Base-by-base conservation (phyloP, 768 basidiomycete genomes). In the Cystobasidium onofrii region DNA sequence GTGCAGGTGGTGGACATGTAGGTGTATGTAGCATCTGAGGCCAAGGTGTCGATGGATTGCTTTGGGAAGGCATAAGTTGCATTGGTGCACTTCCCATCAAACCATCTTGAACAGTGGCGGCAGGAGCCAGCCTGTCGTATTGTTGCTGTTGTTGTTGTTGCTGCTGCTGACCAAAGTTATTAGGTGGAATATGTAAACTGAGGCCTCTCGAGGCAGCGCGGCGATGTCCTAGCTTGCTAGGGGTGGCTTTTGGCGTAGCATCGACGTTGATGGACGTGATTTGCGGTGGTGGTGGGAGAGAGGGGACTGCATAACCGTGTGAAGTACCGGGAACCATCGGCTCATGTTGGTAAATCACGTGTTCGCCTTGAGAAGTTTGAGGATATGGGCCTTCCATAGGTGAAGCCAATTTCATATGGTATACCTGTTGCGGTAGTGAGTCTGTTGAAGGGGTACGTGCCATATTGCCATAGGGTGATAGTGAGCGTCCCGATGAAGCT, bases 21-120 rank as follows among this genome's bases (percentile, higher is more conserved):
- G 78, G 78, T 12, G 78, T 78, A 55, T 78, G 78, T 17, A 64
- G 73, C 61, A 64, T 64, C 39, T 64, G 73, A 36, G 61, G 73
- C 73, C 73, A 64, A 18, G 62, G 44, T 20, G 44, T 63, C 15
- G 62, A 23, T 29, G 43, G 62, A 25, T 73, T 65, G 52, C 57
- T 60, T 23, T 60, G 50, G 72, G 10, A 44, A 27, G 31, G 72
- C 12, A 43, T 34, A n/a, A 64, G 4, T 27, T 34, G 43, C 34
- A 34, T 15, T 64, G 3, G 12, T 1, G 46, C 9, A 12, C 15
- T 20, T 50, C 46, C 46, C 46, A 50, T 17, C n/a, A 15, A n/a
- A 17, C 46, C 46, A 20, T 64, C 31, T 23, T 41, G 31, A 7
- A 17, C 41, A 12, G 33, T 25, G 57, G 31, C 17, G 25, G 13